These are phyloP conservation scores for Cystobasidium sp. DNA, from an alignment of 1,284 basidiomycete species.

Conservation along the genomic window DNA sequence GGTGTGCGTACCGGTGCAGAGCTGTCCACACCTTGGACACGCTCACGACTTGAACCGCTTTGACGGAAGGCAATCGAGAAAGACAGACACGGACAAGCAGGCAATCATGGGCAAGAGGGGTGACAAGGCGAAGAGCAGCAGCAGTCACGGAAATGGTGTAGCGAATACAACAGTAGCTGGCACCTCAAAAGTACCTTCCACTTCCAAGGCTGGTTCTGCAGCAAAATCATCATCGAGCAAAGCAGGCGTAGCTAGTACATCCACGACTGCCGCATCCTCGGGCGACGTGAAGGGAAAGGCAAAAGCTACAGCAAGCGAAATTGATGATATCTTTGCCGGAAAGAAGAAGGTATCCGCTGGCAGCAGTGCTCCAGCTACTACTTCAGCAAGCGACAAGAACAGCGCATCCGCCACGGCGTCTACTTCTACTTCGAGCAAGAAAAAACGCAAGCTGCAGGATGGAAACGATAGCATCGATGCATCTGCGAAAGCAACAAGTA, in stretches of 20 bases:
- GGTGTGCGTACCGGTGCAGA: neutral
- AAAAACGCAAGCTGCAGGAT: constrained; percentile 12
- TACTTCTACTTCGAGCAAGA: neutral
- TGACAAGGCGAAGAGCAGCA: neutral
- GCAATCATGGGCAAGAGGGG: constrained; percentile 8
- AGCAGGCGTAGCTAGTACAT: neutral
- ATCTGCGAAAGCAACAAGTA: neutral
- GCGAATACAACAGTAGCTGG: neutral
- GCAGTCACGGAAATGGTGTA: neutral
- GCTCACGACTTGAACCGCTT: neutral
- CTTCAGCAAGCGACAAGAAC: neutral
- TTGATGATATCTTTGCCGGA: constrained; percentile 52
- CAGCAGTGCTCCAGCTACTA: neutral
- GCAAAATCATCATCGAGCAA: constrained; percentile 6
- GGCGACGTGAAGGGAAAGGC: constrained; percentile 35
- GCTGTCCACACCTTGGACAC: too few relatives aligned
- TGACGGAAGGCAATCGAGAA: constrained; percentile 11
- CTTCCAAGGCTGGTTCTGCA: neutral
- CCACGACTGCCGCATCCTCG: too few relatives aligned
- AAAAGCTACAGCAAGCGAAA: constrained; percentile 47
- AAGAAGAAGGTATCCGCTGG: constrained; percentile 27
- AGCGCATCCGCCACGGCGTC: neutral
- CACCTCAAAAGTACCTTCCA: neutral
- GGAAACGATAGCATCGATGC: neutral
- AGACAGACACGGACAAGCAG: constrained; percentile 3